These are phyloP conservation scores for Populus ilicifolia DNA, from an alignment of 345 rosid genomes.

Conservation along the genomic window DNA sequence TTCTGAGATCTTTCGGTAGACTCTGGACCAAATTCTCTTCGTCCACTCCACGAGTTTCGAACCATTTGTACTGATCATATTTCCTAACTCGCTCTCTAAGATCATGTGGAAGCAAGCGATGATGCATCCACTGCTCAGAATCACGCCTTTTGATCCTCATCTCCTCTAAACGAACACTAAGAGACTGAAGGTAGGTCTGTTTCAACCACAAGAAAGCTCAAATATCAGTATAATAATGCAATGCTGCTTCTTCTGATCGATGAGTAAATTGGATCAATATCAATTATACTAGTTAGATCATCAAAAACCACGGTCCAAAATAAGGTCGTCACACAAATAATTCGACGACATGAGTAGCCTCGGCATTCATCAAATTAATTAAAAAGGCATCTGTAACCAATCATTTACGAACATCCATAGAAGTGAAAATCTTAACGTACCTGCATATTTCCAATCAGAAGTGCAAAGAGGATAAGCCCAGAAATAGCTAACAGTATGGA, in stretches of 20 bases:
- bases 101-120: constrained; percentile 73
- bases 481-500: constrained; percentile 65
- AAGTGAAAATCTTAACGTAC: constrained; percentile 14
- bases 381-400: background rate
- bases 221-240: background rate
- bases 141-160: constrained; percentile 93
- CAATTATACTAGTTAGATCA: background rate
- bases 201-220: constrained; percentile 18
- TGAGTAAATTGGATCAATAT: background rate
- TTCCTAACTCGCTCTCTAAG: constrained; percentile 64
- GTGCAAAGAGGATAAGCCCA: constrained; percentile 76
- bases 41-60: constrained; percentile 73
- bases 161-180: constrained; percentile 77
- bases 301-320: background rate
- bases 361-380: background rate
- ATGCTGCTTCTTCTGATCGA: background rate
- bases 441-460: constrained; percentile 83
- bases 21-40: constrained; percentile 68
- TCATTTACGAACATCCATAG: background rate
- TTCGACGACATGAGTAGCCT: background rate
- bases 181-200: constrained; percentile 82
- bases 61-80: constrained; percentile 73
- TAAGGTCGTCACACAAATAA: background rate
- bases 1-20: constrained; percentile 79
- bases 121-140: constrained; percentile 95